A percentile compares a stretch with the other conserved stretches of the same genome.
Evolutionary conservation across 495 filamentous ascomycete genomes (phyloP).

Genomic region (Aspergillus campestris): DNA sequence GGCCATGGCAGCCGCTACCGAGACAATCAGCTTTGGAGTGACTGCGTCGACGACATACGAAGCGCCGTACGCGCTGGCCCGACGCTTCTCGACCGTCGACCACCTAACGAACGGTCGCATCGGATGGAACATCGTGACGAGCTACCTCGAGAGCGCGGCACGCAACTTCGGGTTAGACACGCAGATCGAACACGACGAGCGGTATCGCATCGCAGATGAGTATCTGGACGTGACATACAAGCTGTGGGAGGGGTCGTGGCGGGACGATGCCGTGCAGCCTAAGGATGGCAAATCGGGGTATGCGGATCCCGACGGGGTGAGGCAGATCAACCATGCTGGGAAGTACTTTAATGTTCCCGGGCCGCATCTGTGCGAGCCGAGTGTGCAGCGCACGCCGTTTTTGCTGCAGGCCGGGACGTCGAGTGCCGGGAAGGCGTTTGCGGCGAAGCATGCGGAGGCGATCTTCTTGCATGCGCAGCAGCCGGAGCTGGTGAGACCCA

Average conservation of each 20-base stretch:
- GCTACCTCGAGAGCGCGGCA: conserved; percentile 58
- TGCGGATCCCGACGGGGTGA: conserved; percentile 47
- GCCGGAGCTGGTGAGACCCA: conserved; percentile 35
- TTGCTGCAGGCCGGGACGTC: conserved; percentile 58
- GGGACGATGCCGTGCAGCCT: conserved; percentile 52
- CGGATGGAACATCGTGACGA: conserved; percentile 63
- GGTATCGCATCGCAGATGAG: conserved; percentile 59
- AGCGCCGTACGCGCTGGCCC: conserved; percentile 58
- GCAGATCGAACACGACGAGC: conserved; percentile 56
- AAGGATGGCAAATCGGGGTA: conserved; percentile 36
- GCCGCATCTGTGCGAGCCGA: conserved; percentile 56
- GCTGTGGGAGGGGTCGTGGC: conserved; percentile 58
- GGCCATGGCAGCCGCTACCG: conserved; percentile 42
- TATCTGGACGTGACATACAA: conserved; percentile 63
- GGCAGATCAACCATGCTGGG: conserved; percentile 57
- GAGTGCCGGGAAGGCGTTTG: conserved; percentile 52
- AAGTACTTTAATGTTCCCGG: conserved; percentile 59
- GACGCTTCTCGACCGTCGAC: conserved; percentile 57
- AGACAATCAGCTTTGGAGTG: conserved; percentile 58
- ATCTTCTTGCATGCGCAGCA: conserved; percentile 44
- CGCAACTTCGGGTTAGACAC: conserved; percentile 50
- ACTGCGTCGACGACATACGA: conserved; percentile 62
- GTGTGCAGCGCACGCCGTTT: conserved; percentile 58
- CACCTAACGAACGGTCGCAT: conserved; percentile 57
- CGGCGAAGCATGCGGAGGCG: conserved; percentile 50